Conservation (phyloP, 2,329 filamentous ascomycete species). For the Sarocladium strictum region DNA sequence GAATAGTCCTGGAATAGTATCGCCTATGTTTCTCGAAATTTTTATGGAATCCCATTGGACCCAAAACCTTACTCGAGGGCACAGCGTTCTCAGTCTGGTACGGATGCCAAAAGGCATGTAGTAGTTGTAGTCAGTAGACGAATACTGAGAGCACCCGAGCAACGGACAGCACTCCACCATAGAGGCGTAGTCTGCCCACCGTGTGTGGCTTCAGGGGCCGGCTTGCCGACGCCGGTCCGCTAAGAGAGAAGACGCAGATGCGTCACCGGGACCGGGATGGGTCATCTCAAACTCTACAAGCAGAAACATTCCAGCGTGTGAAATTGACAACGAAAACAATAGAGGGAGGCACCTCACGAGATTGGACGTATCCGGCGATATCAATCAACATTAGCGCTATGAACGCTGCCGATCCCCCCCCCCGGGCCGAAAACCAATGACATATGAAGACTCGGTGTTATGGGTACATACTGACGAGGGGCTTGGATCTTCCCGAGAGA, state of each 20-base stretch:
- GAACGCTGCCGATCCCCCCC: not conserved
- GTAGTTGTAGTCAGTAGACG: no score
- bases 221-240: not conserved
- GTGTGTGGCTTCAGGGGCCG: constrained; percentile 3
- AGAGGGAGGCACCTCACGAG: not conserved
- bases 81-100: no score
- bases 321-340: not conserved
- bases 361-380: not conserved
- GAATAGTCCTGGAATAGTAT: no score
- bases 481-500: not conserved
- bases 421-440: not conserved
- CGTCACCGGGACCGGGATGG: not conserved
- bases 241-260: not conserved
- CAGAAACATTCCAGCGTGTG: not conserved
- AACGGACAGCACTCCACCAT: no score
- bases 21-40: no score
- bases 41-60: no score
- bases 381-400: not conserved
- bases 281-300: not conserved
- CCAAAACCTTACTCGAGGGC: no score
- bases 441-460: not conserved
- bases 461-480: not conserved
- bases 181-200: not conserved
- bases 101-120: no score
- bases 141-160: no score